Conservation (phyloP, 257 asterid genomes). For the Gentiana dahurica region DNA sequence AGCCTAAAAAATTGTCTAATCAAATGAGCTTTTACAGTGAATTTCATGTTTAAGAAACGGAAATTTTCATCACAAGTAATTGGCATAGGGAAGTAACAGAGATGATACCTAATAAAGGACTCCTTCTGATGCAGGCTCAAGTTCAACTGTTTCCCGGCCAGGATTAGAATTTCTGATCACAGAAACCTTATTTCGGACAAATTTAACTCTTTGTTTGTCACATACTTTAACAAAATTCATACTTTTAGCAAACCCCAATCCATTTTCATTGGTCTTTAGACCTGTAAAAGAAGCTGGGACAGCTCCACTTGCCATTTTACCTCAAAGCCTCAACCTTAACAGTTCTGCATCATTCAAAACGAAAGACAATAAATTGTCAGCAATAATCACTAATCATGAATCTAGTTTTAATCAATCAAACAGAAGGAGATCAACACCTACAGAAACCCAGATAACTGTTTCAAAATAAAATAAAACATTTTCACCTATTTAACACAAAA, state of each 20-base stretch:
- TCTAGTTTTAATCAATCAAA: not conserved
- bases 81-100: not conserved
- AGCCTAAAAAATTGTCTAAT: no score
- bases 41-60: not conserved
- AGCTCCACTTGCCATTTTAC: constrained; percentile 80
- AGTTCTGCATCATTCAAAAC: constrained; percentile 3
- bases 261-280: constrained; percentile 51
- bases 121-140: constrained; percentile 90
- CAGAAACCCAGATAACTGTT: not conserved
- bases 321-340: constrained; percentile 15
- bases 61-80: not conserved
- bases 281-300: constrained; percentile 77
- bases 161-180: constrained; percentile 64
- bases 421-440: not conserved
- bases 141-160: constrained; percentile 75
- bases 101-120: constrained; percentile 70
- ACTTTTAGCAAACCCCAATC: constrained; percentile 51
- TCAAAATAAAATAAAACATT: not conserved
- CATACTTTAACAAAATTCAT: constrained; percentile 62
- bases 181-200: constrained; percentile 48
- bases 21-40: not conserved
- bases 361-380: not conserved
- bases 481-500: not conserved
- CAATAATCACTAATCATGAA: not conserved
- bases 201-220: constrained; percentile 54